Base-by-base conservation (phyloP, 148 eudicot genomes). In the Polygonum aviculare region DNA sequence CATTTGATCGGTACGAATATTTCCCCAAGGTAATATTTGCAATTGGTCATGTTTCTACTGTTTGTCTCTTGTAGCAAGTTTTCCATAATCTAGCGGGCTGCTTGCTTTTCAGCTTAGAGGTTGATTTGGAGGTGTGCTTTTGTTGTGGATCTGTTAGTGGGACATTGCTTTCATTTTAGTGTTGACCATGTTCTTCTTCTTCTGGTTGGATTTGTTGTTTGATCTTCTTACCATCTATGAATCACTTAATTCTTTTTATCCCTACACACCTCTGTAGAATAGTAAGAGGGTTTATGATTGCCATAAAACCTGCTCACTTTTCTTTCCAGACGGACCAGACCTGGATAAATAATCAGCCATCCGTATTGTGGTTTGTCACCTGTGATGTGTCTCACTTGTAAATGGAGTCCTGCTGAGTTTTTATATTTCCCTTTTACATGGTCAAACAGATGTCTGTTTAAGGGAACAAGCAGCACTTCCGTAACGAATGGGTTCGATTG, bases 401-500 rank as follows among this genome's bases (percentile, higher is more conserved):
- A 6, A n/a, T 21, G 36, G 14, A 62, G 38, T 4, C 7, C 15
- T 12, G 69, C 39, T 63, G 39, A 63, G 0, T 26, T 36, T 54
- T 36, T 26, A 22, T 26, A 16, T 36, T 33, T 67, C 7, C 5
- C 11, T 67, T 38, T 35, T 44, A 75, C 73, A 15, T n/a, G 12
- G 54, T 73, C 73, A 79, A 79, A 75, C 76, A 74, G 48, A 67
- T 70, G 79, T 79, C 78, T 69, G 75, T 79, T 51, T 78, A 77
- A 71, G 26, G 49, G 69, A 78, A 80, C 8, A 49, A 76, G 75
- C 45, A 75, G 50, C 47, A 77, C 51, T 40, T 38, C 22, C 47
- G 49, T 22, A 19, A 72, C 55, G 65, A 75, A 87, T 89, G 92
- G 88, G 88, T 80, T 89, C 90, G 12, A 86, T 78, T 80, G 85